phyloP scores from a whole-genome alignment of 2,329 filamentous ascomycete species.

The Hortaea sp. region DNA sequence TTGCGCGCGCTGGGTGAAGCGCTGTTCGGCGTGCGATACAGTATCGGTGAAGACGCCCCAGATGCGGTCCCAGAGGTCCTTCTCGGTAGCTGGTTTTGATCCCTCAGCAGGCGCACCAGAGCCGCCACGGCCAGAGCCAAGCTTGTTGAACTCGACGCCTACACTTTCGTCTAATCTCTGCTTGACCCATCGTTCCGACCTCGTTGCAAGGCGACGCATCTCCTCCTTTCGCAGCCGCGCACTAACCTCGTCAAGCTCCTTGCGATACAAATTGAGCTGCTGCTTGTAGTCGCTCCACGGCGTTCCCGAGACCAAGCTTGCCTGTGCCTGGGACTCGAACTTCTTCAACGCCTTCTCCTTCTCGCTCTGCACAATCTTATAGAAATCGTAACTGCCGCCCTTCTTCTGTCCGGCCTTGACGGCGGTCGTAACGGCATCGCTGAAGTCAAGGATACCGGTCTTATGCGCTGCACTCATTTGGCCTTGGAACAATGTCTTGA shows the following conservation, averaged over 20 bases:
- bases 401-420: constrained; percentile 92
- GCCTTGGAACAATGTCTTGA: constrained; percentile 81
- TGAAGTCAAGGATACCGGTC: constrained; percentile 71
- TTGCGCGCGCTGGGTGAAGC: constrained; percentile 79
- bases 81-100: constrained; percentile 63
- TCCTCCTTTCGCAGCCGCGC: constrained; percentile 81
- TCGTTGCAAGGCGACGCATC: constrained; percentile 82
- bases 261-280: constrained; percentile 69
- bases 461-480: constrained; percentile 86
- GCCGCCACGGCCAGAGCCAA: constrained; percentile 78
- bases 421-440: constrained; percentile 71
- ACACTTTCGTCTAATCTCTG: constrained; percentile 78
- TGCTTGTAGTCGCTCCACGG: constrained; percentile 81
- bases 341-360: constrained; percentile 64
- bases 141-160: constrained; percentile 89
- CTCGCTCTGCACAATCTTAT: constrained; percentile 78
- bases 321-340: constrained; percentile 67
- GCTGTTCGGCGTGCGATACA: constrained; percentile 72
- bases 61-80: constrained; percentile 89
- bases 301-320: constrained; percentile 66
- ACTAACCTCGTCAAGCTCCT: constrained; percentile 85
- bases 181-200: constrained; percentile 89
- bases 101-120: constrained; percentile 69
- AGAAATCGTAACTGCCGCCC: constrained; percentile 84
- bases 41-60: constrained; percentile 78